Evolutionary conservation across 1,284 basidiomycete genomes (phyloP), one percentile per base, ranked within the genome.

Genomic region (Sporisorium exsertum): DNA sequence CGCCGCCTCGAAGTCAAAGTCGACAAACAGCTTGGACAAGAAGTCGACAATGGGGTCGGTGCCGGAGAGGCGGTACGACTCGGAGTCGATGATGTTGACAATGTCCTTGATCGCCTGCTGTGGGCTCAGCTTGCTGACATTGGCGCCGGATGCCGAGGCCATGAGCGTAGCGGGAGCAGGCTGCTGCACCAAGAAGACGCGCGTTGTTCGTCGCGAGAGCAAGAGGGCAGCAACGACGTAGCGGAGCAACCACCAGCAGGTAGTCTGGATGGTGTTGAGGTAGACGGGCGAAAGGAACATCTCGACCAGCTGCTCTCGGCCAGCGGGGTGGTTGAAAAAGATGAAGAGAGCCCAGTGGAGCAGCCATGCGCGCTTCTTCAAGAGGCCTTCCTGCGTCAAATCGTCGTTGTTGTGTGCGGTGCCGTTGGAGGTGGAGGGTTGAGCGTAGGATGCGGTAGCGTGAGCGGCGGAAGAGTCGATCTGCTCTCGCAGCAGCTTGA

Each of bases 321-420:
- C 95, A 77, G 94, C 90, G 0, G 91, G 91, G 87, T 97, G 94
- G 88, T 97, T 97, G 89, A 96, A 98, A 88, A 95, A 98, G 75
- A 98, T 94, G 87, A 98, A 99, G 57, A 99, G 91, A 18, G 93
- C 94, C 96, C 96, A 99, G 88, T 99, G 97, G 15, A 95, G 90
- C 66, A 97, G 90, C 95, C 96, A 98, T 54, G 94, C 94, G 68
- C 97, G 91, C n/a, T 94, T 87, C 96, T 95, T 58, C 97, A 89
- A 83, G 94, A 94, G 54, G 89, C 89, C 58, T 94, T 90, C 5
- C 57, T 84, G 81, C 27, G 78, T 72, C 52, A 77, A 68, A 57
- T 81, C 75, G 57, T 75, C 70, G 46, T 57, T 57, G 45, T 54
- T 57, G 42, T 61, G 61, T 45, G 64, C 53, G 56, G 59, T 61